These are phyloP conservation scores for Geranium rotundifolium DNA, from an alignment of 345 rosid genomes.

Conservation along the genomic window DNA sequence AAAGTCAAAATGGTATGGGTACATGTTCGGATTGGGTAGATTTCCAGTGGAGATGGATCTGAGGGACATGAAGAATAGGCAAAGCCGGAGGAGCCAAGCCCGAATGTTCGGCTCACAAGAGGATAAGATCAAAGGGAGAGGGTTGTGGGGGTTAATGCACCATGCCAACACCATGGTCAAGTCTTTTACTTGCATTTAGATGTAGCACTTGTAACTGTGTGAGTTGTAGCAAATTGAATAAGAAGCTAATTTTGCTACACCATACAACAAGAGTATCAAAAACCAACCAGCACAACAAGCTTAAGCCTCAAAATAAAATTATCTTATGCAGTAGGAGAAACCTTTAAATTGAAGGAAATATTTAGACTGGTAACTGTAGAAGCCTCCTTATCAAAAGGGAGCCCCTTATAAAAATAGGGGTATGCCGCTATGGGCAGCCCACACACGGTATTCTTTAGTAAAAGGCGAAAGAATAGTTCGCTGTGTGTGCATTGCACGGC, in stretches of 20 bases:
- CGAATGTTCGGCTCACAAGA: background rate
- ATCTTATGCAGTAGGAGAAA: too few species aligned
- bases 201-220: too few species aligned
- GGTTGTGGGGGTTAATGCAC: slow-evolving; percentile 26
- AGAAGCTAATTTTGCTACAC: too few species aligned
- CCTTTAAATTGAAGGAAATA: too few species aligned
- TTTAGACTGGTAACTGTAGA: too few species aligned
- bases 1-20: slow-evolving; percentile 32
- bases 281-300: too few species aligned
- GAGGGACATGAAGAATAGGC: slow-evolving; percentile 40
- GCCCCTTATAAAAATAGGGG: background rate
- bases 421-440: background rate
- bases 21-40: slow-evolving; percentile 36
- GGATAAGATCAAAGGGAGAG: slow-evolving; percentile 11
- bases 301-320: too few species aligned
- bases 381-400: too few species aligned
- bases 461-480: slow-evolving; percentile 52
- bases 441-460: slow-evolving; percentile 36
- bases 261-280: too few species aligned
- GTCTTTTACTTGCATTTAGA: background rate
- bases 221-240: background rate
- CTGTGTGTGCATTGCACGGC: slow-evolving; percentile 30
- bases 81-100: slow-evolving; percentile 15
- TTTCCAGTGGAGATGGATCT: slow-evolving; percentile 31
- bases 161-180: slow-evolving; percentile 9